Base-by-base conservation (phyloP, 495 filamentous ascomycete genomes). In the Haplographium delicatum region DNA sequence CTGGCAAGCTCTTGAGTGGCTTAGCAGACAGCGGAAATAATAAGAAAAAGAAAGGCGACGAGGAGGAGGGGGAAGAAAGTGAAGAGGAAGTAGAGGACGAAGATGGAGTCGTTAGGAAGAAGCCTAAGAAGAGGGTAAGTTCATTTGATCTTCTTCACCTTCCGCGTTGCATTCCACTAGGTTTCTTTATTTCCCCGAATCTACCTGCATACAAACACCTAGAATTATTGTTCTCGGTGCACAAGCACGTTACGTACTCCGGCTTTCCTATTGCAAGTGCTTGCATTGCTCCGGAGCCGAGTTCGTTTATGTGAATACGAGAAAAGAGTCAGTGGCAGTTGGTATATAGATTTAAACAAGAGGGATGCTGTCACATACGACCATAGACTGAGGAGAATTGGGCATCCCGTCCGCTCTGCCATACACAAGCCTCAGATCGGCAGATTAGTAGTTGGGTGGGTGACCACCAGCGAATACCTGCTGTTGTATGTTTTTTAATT, bases 1-100 rank as follows among this genome's bases (percentile, higher is more conserved):
- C 93, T 0, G 91, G 91, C 19, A 96, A 95, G 66, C 75, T 99
- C 54, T 71, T 99, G 34, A 96, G 90, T 68, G 93, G 93, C 28
- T 71, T 99, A 54, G 93, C 93, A 18, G 94, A 99, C 53, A 93
- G 89, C 60, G 81, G 85, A 38, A 85, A 83, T 56, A 89, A 81
- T 62, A 91, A 88, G 65, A 77, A 78, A 46, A 81, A 75, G 42
- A 67, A 64, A 8, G 78, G 68, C 1, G 87, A 84, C 18, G 83
- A 68, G 10, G 84, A 80, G 5, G 82, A 77, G 23, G 88, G 82
- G 8, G 84, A 79, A 1, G 87, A 88, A 7, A 80, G 79, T 13
- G 88, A 84, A 10, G 90, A 89, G 34, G 86, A 84, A 48, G 86
- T 84, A 7, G 78, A 79, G 31, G 83, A 83, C 44, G 90, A 89